Conservation (phyloP, 768 basidiomycete genomes). For the Mycena polygramma region DNA sequence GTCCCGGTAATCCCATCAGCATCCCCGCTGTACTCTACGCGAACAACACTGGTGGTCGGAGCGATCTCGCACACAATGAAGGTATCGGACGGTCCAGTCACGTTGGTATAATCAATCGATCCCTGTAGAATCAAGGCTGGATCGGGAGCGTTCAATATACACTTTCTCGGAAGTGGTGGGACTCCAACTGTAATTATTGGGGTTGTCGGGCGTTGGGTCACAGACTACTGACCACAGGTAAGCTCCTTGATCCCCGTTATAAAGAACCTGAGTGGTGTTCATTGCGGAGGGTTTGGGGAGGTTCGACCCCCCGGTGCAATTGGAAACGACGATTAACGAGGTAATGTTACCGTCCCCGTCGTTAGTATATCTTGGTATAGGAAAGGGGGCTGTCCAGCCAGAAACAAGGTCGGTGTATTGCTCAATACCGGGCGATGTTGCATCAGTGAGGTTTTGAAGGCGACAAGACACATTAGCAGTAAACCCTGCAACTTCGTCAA, state of each 20-base stretch:
- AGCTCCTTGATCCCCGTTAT: neutral
- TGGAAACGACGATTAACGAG: neutral
- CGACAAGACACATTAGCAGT: conserved; percentile 22
- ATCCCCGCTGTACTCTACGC: neutral
- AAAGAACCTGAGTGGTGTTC: conserved; percentile 20
- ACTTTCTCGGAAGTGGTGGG: too few species aligned
- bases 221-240: conserved; percentile 24
- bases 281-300: conserved; percentile 8
- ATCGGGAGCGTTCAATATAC: neutral
- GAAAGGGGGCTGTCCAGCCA: too few species aligned
- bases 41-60: neutral
- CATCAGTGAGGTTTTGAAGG: neutral
- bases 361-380: too few species aligned
- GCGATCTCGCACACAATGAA: conserved; percentile 29
- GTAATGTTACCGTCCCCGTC: neutral
- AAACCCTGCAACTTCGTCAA: conserved; percentile 14
- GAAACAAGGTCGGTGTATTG: neutral
- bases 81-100: conserved; percentile 11
- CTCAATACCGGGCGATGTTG: conserved; percentile 1
- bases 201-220: conserved; percentile 9
- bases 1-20: conserved; percentile 1
- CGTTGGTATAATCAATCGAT: conserved; percentile 11
- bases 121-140: conserved; percentile 26
- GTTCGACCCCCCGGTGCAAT: neutral
- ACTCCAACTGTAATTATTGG: conserved; percentile 22